Evolutionary conservation across 305 asterid genomes (phyloP), one percentile per base, ranked within the genome.

Genomic region (Withania somnifera): DNA sequence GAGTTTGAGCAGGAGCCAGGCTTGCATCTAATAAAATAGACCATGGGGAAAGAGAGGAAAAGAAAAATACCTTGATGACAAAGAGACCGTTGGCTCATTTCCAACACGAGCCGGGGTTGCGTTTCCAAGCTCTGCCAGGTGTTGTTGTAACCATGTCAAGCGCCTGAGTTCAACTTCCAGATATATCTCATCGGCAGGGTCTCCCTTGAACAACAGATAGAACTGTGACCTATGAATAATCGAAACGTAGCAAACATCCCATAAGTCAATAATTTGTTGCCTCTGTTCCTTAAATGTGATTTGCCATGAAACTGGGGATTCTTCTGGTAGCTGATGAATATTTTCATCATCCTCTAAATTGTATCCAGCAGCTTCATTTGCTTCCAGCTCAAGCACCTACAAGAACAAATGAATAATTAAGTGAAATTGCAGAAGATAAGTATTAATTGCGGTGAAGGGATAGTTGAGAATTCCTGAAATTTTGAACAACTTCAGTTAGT

Each of bases 371-470:
- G 90, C 97, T 86, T 95, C 99, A 85, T 95, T 95, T 81, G 98
- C 97, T 89, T 95, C 99, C 45, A 95, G 89, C 88, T 95, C 98
- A 86, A 95, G 98, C 83, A 95, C 99, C 98, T 95, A 80, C 80
- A 85, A 30, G 40, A 56, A 75, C 47, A 51, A 52, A 77, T 42
- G 2, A 76, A 67, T 73, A 63, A 19, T 22, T 52, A 42, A 82
- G 9, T 7, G 54, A 17, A 20, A 17, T n/a, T 10, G 28, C 53
- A 11, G 42, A 56, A 15, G 22, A 64, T 5, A 69, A 40, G 1
- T 40, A 20, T 38, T n/a, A 68, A 68, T 28, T 28, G 63, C 4
- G 1, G 47, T 47, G 51, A 76, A 76, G 47, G 63, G 80, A 32
- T 64, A 32, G 19, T 60, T 60, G 57, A 75, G 60, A 38, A 26